phyloP scores from a whole-genome alignment of 2,329 filamentous ascomycete species.

The Capronia americana region DNA sequence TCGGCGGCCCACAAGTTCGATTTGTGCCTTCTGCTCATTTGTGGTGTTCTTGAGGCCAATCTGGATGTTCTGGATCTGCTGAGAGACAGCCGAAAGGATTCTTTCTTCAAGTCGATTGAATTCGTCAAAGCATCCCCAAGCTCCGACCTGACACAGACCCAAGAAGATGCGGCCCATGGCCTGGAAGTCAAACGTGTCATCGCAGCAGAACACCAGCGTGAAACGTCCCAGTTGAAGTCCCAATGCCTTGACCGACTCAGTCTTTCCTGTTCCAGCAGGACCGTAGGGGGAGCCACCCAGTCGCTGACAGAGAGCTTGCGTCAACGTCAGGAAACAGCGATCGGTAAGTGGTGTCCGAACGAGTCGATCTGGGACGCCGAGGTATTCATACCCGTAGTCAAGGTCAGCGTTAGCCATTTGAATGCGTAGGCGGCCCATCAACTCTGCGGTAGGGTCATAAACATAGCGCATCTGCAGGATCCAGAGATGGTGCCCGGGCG shows the following conservation, averaged over 20 bases:
- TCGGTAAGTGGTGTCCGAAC: slow-evolving; percentile 97
- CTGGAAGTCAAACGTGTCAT: slow-evolving; percentile 99
- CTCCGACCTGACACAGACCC: slow-evolving; percentile 97
- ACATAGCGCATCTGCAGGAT: slow-evolving; percentile 96
- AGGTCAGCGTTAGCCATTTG: slow-evolving; percentile 97
- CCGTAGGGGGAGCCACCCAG: slow-evolving; percentile 97
- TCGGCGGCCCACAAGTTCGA: slow-evolving; percentile 91
- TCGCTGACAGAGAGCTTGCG: slow-evolving; percentile 91
- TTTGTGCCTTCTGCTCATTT: slow-evolving; percentile 83
- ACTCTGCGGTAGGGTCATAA: slow-evolving; percentile 81
- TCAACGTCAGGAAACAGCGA: slow-evolving; percentile 96
- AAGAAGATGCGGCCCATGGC: slow-evolving; percentile 99
- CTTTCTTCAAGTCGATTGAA: slow-evolving; percentile 99
- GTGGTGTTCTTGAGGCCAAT: slow-evolving; percentile 86
- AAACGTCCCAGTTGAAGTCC: slow-evolving; percentile 96
- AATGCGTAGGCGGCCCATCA: slow-evolving; percentile 80
- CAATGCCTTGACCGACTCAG: slow-evolving; percentile 96
- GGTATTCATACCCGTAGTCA: slow-evolving; percentile 96
- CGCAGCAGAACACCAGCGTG: slow-evolving; percentile 98
- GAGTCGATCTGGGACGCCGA: slow-evolving; percentile 93
- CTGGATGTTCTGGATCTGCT: slow-evolving; percentile 99
- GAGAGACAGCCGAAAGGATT: slow-evolving; percentile 95
- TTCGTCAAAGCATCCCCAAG: slow-evolving; percentile 99
- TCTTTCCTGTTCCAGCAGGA: slow-evolving; percentile 97
- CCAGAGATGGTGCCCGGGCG: slow-evolving; percentile 86